Evolutionary conservation across 371 early-diverging fungal genomes (phyloP).

Genomic region (Mucor sp.): DNA sequence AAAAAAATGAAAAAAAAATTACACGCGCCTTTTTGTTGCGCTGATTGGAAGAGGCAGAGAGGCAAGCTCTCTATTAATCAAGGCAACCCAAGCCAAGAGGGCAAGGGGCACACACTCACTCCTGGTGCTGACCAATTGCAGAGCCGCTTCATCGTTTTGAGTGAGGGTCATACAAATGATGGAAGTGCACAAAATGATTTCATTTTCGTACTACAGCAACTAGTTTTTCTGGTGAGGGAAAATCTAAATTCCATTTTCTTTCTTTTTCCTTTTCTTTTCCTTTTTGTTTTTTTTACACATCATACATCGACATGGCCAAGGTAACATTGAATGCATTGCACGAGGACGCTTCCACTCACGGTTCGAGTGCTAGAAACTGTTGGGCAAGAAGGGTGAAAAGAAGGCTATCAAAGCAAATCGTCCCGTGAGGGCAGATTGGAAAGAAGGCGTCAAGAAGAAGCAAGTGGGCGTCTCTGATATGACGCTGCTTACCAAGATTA

Average conservation of each 20-base stretch:
- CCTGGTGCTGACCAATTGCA: background rate
- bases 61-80: background rate
- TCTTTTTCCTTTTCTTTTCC: background rate
- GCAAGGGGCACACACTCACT: background rate
- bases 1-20: background rate
- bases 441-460: conserved; percentile 80
- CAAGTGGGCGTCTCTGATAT: conserved; percentile 88
- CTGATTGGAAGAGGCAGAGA: background rate
- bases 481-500: conserved; percentile 86
- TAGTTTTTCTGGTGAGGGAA: background rate
- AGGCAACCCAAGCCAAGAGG: background rate
- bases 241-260: background rate
- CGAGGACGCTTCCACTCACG: background rate
- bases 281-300: background rate
- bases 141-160: background rate
- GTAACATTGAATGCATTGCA: background rate
- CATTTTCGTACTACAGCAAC: background rate
- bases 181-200: background rate
- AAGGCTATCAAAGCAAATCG: conserved; percentile 53
- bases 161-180: background rate
- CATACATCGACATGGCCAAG: conserved; percentile 2
- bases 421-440: conserved; percentile 81
- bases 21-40: background rate
- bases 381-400: conserved; percentile 38
- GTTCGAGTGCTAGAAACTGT: background rate